Percentiles rank a stretch among this genome's conserved stretches.
Conservation (phyloP, 441 rosid genomes). For the Melastoma candidum region DNA sequence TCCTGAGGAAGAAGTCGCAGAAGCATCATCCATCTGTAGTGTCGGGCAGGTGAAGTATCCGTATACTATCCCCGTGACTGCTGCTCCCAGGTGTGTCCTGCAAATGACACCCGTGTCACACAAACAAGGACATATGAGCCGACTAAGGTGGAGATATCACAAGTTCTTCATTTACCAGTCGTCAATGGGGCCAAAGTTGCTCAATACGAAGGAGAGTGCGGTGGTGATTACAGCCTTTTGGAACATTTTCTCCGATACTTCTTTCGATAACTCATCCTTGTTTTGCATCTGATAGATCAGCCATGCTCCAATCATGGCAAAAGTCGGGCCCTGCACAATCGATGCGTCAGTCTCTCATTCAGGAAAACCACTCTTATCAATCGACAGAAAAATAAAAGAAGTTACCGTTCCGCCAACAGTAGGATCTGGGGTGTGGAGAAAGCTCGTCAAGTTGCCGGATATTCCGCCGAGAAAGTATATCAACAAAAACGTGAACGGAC, state of each 20-base stretch:
- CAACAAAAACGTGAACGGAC: slow-evolving; percentile 59
- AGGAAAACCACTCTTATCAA: too few species aligned
- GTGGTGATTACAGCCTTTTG: slow-evolving; percentile 60
- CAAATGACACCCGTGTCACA: slow-evolving; percentile 3
- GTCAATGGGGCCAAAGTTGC: slow-evolving; percentile 61
- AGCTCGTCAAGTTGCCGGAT: slow-evolving; percentile 77
- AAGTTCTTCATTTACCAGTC: slow-evolving; percentile 38
- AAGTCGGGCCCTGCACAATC: slow-evolving; percentile 57
- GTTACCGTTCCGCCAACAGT: slow-evolving; percentile 86
- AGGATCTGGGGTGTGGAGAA: slow-evolving; percentile 70
- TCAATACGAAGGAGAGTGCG: slow-evolving; percentile 48
- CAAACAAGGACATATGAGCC: not conserved
- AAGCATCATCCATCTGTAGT: slow-evolving; percentile 43
- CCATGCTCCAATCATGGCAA: slow-evolving; percentile 83
- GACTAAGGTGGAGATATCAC: not conserved
- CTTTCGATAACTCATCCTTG: slow-evolving; percentile 37
- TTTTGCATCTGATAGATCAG: slow-evolving; percentile 55
- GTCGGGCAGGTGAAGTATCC: slow-evolving; percentile 58
- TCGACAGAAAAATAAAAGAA: too few species aligned
- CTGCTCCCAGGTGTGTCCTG: slow-evolving; percentile 79
- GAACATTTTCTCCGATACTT: slow-evolving; percentile 42
- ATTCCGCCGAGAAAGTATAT: slow-evolving; percentile 78
- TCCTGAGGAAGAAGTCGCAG: slow-evolving; percentile 25
- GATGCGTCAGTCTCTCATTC: too few species aligned
- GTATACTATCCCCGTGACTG: slow-evolving; percentile 42